Conservation (phyloP, 78 protist species). For the Dictyostelium firmibasis region DNA sequence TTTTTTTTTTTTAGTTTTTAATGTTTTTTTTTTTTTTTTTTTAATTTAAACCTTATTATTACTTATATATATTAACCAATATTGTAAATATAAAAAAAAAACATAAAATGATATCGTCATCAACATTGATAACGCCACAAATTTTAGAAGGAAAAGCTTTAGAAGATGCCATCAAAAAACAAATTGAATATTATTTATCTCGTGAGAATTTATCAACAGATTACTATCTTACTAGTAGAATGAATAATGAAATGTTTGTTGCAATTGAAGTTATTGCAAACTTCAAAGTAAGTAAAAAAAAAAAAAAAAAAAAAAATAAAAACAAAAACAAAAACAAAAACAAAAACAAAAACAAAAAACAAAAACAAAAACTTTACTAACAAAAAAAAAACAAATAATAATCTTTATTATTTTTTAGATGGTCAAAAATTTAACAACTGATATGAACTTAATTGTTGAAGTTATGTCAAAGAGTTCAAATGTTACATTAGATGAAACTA, state of each 20-base stretch:
- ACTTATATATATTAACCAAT: not conserved
- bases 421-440: constrained; percentile 60
- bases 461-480: constrained; percentile 43
- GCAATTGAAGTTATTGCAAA: constrained; percentile 54
- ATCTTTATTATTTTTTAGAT: not conserved
- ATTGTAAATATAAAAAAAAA: not conserved
- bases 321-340: not conserved
- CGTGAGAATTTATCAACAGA: constrained; percentile 76
- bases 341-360: too few species aligned
- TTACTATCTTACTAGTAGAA: constrained; percentile 28
- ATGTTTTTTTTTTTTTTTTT: not conserved
- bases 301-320: not conserved
- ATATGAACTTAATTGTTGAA: constrained; percentile 43
- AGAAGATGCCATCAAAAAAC: constrained; percentile 56
- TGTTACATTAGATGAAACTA: constrained; percentile 41
- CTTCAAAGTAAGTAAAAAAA: constrained; percentile 30
- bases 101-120: constrained; percentile 1
- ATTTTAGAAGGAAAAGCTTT: constrained; percentile 35
- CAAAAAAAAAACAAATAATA: not conserved
- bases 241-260: constrained; percentile 71
- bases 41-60: not conserved
- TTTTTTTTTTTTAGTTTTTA: not conserved
- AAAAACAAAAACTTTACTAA: not conserved
- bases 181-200: constrained; percentile 79
- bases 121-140: not conserved